phyloP scores from a whole-genome alignment of 495 filamentous ascomycete species.

The Lophiotrema nucula region DNA sequence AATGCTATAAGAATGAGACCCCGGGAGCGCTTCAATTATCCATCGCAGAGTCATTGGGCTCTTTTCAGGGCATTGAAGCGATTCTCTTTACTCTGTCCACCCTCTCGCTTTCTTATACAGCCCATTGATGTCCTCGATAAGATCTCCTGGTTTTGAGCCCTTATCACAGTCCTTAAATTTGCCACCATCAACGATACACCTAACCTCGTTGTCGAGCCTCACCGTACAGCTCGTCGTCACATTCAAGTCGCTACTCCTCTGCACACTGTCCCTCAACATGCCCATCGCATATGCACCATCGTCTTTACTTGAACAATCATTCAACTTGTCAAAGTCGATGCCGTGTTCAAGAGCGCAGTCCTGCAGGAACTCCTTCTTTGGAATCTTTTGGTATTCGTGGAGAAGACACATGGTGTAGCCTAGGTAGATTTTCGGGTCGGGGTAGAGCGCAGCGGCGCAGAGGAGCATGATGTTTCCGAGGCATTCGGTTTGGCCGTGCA shows the following conservation, averaged over 20 bases:
- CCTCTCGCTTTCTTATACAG: slow-evolving; percentile 26
- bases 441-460: slow-evolving; percentile 77
- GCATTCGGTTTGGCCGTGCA: slow-evolving; percentile 85
- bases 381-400: slow-evolving; percentile 68
- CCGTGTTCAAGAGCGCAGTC: slow-evolving; percentile 87
- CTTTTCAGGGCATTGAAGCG: too few relatives aligned
- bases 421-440: slow-evolving; percentile 79
- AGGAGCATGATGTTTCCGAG: slow-evolving; percentile 92
- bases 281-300: slow-evolving; percentile 60
- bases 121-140: slow-evolving; percentile 72
- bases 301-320: slow-evolving; percentile 72
- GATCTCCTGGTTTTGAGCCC: slow-evolving; percentile 66
- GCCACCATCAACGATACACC: slow-evolving; percentile 81
- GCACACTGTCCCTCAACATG: slow-evolving; percentile 74
- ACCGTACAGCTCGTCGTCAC: slow-evolving; percentile 83
- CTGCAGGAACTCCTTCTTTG: slow-evolving; percentile 68
- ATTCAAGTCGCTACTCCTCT: slow-evolving; percentile 61
- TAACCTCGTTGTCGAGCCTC: slow-evolving; percentile 69
- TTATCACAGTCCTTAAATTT: slow-evolving; percentile 76
- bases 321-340: slow-evolving; percentile 78
- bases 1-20: too few relatives aligned
- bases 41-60: too few relatives aligned
- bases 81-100: slow-evolving; percentile 16
- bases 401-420: slow-evolving; percentile 90
- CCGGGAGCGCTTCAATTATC: too few relatives aligned